Conservation (phyloP, 1,284 basidiomycete genomes). For the Pseudozyma sp. region DNA sequence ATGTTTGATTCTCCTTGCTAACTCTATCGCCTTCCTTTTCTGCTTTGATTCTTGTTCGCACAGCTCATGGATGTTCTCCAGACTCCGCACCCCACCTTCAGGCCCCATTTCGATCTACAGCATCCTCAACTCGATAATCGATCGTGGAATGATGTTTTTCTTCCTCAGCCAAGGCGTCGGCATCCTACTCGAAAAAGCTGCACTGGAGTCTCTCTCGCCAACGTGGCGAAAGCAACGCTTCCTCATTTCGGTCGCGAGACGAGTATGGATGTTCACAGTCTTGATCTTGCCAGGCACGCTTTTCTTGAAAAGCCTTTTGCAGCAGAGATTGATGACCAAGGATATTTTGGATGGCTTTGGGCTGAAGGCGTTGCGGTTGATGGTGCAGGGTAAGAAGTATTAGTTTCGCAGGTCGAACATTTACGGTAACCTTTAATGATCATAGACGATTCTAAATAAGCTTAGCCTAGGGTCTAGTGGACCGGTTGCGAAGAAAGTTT, state of each 20-base stretch:
- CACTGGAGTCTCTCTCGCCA: slow-evolving; percentile 18
- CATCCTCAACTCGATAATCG: slow-evolving; percentile 21
- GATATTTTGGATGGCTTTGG: slow-evolving; percentile 34
- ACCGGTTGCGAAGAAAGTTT: no score
- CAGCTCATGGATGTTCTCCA: slow-evolving; percentile 36
- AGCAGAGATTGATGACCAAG: slow-evolving; percentile 28
- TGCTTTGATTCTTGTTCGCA: not conserved
- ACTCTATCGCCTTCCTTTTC: not conserved
- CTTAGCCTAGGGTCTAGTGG: no score
- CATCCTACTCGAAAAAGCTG: slow-evolving; percentile 26
- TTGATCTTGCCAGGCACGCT: slow-evolving; percentile 23
- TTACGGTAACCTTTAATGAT: no score
- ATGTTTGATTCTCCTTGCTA: not conserved
- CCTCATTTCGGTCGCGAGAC: slow-evolving; percentile 6
- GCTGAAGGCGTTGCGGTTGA: slow-evolving; percentile 9
- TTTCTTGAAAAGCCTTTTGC: slow-evolving; percentile 36
- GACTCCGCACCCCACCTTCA: slow-evolving; percentile 11
- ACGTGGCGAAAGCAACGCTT: slow-evolving; percentile 22
- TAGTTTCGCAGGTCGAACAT: slow-evolving; percentile 1
- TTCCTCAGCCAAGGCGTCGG: slow-evolving; percentile 36
- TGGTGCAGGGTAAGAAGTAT: slow-evolving; percentile 36
- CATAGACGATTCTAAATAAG: no score
- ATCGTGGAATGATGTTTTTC: slow-evolving; percentile 37
- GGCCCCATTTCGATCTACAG: not conserved
- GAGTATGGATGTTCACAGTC: slow-evolving; percentile 32